These are phyloP conservation scores for Pseudevernia furfuracea DNA, from an alignment of 495 filamentous ascomycete species.

Conservation along the genomic window DNA sequence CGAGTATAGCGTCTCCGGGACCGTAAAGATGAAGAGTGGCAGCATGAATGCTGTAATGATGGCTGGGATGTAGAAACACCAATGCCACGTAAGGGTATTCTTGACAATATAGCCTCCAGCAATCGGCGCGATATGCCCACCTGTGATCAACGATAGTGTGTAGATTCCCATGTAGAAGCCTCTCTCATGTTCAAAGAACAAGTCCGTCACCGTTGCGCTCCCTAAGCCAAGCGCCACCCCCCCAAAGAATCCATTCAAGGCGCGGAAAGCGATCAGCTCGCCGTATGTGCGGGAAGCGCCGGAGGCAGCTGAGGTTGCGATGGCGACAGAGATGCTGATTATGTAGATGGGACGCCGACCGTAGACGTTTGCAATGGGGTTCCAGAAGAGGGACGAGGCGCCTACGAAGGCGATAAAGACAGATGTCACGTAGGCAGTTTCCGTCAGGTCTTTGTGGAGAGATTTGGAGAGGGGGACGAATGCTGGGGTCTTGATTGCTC, in stretches of 20 bases:
- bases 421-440: neutral
- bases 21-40: conserved; percentile 26
- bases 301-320: conserved; percentile 32
- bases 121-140: conserved; percentile 28
- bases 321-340: conserved; percentile 30
- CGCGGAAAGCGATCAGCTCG: conserved; percentile 31
- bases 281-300: conserved; percentile 28
- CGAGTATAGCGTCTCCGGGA: conserved; percentile 32
- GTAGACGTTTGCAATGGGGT: conserved; percentile 30
- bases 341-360: conserved; percentile 35
- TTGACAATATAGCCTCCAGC: conserved; percentile 27
- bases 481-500: neutral
- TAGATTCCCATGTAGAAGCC: conserved; percentile 31
- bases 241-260: conserved; percentile 34
- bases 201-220: conserved; percentile 35
- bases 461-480: conserved; percentile 6
- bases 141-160: conserved; percentile 27
- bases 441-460: neutral
- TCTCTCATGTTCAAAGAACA: conserved; percentile 39
- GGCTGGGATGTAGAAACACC: conserved; percentile 28
- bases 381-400: conserved; percentile 27
- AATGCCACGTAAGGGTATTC: conserved; percentile 27
- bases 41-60: conserved; percentile 22
- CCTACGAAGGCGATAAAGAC: conserved; percentile 19
- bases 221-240: conserved; percentile 33